Evolutionary conservation across 257 asterid species (phyloP).

Genomic region (Henckelia pumila): DNA sequence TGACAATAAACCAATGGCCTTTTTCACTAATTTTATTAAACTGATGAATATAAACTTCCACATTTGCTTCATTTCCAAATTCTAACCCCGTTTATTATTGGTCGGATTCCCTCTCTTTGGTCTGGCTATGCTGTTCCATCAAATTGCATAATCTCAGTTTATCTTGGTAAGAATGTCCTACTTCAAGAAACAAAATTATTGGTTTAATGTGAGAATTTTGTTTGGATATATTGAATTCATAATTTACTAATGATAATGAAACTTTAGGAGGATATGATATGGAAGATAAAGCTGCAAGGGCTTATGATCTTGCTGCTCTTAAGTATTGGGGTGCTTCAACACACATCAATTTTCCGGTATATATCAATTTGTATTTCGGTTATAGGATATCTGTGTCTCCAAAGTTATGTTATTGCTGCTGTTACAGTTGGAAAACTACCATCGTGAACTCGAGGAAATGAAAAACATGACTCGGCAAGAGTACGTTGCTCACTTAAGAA

Average conservation of each 20-base stretch:
- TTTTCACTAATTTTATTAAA: slow-evolving; percentile 18
- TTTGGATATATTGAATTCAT: background rate
- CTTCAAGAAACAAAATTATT: too few relatives aligned
- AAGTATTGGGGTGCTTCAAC: slow-evolving; percentile 96
- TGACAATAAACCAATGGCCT: background rate
- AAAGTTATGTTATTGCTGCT: background rate
- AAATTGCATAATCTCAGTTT: slow-evolving; percentile 43
- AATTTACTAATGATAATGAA: background rate
- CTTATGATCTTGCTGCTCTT: slow-evolving; percentile 92
- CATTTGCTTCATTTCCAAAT: slow-evolving; percentile 2
- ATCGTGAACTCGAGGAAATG: slow-evolving; percentile 82
- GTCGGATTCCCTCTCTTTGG: slow-evolving; percentile 26
- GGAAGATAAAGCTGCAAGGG: slow-evolving; percentile 98
- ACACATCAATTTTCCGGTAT: slow-evolving; percentile 72
- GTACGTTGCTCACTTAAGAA: slow-evolving; percentile 78
- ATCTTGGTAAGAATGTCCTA: slow-evolving; percentile 64
- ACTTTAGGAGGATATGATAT: slow-evolving; percentile 79
- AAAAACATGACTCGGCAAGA: slow-evolving; percentile 87
- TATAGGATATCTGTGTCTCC: background rate
- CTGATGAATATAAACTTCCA: slow-evolving; percentile 7
- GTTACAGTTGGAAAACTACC: slow-evolving; percentile 69
- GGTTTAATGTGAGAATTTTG: background rate
- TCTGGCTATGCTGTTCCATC: slow-evolving; percentile 41
- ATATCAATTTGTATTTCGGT: background rate
- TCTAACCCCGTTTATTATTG: slow-evolving; percentile 37